phyloP scores from a whole-genome alignment of 306 rosid genomes.

The Oxytropis ochrocephala region DNA sequence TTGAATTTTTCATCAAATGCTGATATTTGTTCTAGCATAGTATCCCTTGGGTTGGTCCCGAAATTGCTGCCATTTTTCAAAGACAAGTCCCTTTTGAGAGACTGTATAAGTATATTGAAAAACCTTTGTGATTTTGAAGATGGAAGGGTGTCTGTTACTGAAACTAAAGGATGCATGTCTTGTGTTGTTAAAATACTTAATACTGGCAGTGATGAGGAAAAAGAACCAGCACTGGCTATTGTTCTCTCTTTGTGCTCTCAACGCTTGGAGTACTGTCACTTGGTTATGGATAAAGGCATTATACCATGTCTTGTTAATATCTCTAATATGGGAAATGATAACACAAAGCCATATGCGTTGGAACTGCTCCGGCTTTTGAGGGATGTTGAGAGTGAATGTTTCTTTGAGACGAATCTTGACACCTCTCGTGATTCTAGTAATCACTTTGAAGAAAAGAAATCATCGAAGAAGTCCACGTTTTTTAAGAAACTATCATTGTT shows the following conservation, averaged over 20 bases:
- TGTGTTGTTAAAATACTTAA: slow-evolving; percentile 50
- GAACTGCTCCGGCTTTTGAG: slow-evolving; percentile 67
- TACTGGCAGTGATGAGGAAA: slow-evolving; percentile 39
- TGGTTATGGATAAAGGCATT: slow-evolving; percentile 74
- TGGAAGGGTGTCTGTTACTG: slow-evolving; percentile 44
- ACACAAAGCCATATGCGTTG: slow-evolving; percentile 35
- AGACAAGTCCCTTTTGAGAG: slow-evolving; percentile 29
- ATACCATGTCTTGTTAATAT: slow-evolving; percentile 53
- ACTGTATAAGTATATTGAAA: slow-evolving; percentile 41
- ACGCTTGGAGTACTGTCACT: slow-evolving; percentile 51
- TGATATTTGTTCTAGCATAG: slow-evolving; percentile 38
- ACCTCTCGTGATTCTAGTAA: slow-evolving; percentile 9
- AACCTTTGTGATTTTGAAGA: slow-evolving; percentile 47
- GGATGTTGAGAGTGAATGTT: slow-evolving; percentile 33
- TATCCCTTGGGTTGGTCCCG: slow-evolving; percentile 53
- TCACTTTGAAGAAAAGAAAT: slow-evolving; percentile 27
- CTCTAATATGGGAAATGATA: slow-evolving; percentile 54
- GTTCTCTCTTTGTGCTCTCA: slow-evolving; percentile 81
- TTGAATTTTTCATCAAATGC: slow-evolving; percentile 40
- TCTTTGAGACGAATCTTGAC: slow-evolving; percentile 12
- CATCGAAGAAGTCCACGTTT: slow-evolving; percentile 39
- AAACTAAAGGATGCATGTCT: slow-evolving; percentile 67
- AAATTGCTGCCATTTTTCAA: slow-evolving; percentile 50
- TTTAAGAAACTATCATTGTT: slow-evolving; percentile 36
- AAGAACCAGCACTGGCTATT: slow-evolving; percentile 61